These are phyloP conservation scores for Pestalotiopsis fici DNA, from an alignment of 2,329 filamentous ascomycete species.

Conservation along the genomic window DNA sequence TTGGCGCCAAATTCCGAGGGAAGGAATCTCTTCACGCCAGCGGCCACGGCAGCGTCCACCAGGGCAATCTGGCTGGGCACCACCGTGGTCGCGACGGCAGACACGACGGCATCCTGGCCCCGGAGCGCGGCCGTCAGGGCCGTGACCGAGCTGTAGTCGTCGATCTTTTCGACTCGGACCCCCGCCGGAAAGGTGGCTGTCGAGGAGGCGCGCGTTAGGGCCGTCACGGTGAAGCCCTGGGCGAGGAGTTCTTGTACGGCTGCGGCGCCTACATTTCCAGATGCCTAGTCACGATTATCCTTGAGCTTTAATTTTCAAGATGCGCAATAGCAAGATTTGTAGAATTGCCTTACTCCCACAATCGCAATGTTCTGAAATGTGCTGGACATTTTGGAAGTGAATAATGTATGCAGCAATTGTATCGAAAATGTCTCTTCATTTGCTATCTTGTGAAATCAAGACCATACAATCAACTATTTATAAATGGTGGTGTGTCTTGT, in stretches of 20 bases:
- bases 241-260: slow-evolving; percentile 35
- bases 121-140: slow-evolving; percentile 51
- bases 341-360: slow-evolving; percentile 3
- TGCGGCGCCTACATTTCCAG: slow-evolving; percentile 34
- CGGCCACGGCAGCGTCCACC: slow-evolving; percentile 59
- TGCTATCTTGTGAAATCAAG: no score
- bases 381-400: neutral
- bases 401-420: no score
- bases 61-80: slow-evolving; percentile 49
- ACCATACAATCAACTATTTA: no score
- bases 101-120: slow-evolving; percentile 58
- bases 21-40: slow-evolving; percentile 63
- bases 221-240: slow-evolving; percentile 48
- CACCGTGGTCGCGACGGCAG: slow-evolving; percentile 37
- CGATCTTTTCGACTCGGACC: slow-evolving; percentile 43
- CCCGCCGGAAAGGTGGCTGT: slow-evolving; percentile 34
- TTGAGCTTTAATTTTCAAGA: no score
- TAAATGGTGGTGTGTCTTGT: no score
- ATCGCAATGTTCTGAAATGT: slow-evolving; percentile 12
- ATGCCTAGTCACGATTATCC: neutral
- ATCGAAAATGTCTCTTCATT: no score
- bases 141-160: slow-evolving; percentile 46
- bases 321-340: no score
- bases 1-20: slow-evolving; percentile 56
- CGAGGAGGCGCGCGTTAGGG: slow-evolving; percentile 49